Conservation (phyloP, 306 rosid species). For the Quercus ilex region DNA sequence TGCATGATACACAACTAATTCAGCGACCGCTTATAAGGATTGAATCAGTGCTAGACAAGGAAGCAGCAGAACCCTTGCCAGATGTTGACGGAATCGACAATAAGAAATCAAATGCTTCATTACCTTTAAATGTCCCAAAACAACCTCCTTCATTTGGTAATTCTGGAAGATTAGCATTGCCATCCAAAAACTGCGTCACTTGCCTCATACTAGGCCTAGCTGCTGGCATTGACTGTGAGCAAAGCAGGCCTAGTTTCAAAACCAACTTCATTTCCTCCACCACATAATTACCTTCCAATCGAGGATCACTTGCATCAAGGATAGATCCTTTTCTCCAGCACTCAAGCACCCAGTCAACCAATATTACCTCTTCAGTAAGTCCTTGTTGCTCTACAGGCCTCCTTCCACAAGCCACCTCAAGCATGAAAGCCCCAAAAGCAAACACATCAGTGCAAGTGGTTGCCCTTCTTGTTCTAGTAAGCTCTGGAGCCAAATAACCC, state of each 20-base stretch:
- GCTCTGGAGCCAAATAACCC: constrained; percentile 75
- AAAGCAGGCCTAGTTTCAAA: constrained; percentile 53
- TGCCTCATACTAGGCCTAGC: constrained; percentile 65
- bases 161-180: constrained; percentile 30
- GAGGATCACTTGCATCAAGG: constrained; percentile 48
- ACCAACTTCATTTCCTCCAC: constrained; percentile 45
- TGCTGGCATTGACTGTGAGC: constrained; percentile 42
- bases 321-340: constrained; percentile 41
- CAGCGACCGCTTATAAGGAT: not conserved
- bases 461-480: constrained; percentile 55
- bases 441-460: constrained; percentile 55
- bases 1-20: not conserved
- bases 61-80: not conserved
- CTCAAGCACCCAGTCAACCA: constrained; percentile 55
- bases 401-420: constrained; percentile 68
- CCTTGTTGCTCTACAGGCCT: constrained; percentile 47
- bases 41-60: not conserved
- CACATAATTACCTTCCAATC: constrained; percentile 31
- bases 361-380: constrained; percentile 28
- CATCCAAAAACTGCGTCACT: constrained; percentile 46
- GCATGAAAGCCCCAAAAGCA: constrained; percentile 64
- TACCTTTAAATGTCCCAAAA: not conserved
- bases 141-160: not conserved
- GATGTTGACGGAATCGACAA: not conserved
- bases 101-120: not conserved